A percentile compares a stretch with the other conserved stretches of the same genome.
These are phyloP conservation scores for Ophiostoma quercus DNA, from an alignment of 2,329 filamentous ascomycete genomes.

Conservation along the genomic window DNA sequence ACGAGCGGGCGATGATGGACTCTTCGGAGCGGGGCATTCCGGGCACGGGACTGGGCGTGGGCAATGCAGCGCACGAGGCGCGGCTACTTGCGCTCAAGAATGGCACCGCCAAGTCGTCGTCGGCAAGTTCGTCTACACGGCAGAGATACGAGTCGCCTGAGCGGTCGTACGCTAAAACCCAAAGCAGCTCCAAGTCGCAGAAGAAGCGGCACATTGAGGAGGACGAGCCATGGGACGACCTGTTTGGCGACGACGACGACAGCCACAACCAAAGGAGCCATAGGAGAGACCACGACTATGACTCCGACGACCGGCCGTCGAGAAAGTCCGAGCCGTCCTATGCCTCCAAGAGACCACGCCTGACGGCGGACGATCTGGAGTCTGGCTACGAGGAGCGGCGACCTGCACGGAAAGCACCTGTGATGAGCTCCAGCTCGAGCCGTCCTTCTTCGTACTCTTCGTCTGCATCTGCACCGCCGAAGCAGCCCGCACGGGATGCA, in stretches of 20 bases:
- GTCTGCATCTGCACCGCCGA: neutral
- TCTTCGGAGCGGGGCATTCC: slow-evolving; percentile 26
- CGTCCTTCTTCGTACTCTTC: neutral
- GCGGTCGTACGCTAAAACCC: neutral
- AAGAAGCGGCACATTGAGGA: slow-evolving; percentile 21
- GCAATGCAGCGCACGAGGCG: slow-evolving; percentile 32
- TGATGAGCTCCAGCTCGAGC: neutral
- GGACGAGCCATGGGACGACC: slow-evolving; percentile 22
- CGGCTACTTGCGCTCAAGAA: slow-evolving; percentile 36
- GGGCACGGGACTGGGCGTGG: slow-evolving; percentile 19
- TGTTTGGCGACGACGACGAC: slow-evolving; percentile 25
- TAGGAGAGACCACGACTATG: slow-evolving; percentile 19
- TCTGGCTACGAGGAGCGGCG: neutral
- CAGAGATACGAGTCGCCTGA: slow-evolving; percentile 23
- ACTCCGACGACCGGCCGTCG: slow-evolving; percentile 16
- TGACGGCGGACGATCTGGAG: slow-evolving; percentile 24
- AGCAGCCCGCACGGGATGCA: neutral
- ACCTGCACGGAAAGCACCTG: neutral
- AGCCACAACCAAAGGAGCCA: slow-evolving; percentile 22
- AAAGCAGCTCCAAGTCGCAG: neutral
- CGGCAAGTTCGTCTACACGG: neutral
- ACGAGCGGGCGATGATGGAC: neutral
- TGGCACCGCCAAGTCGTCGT: slow-evolving; percentile 1
- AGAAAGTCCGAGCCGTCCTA: slow-evolving; percentile 15
- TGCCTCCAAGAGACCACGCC: slow-evolving; percentile 22